Evolutionary conservation across 2,329 filamentous ascomycete genomes (phyloP), one percentile per base, ranked within the genome.

Genomic region (Colletotrichum tropicale): DNA sequence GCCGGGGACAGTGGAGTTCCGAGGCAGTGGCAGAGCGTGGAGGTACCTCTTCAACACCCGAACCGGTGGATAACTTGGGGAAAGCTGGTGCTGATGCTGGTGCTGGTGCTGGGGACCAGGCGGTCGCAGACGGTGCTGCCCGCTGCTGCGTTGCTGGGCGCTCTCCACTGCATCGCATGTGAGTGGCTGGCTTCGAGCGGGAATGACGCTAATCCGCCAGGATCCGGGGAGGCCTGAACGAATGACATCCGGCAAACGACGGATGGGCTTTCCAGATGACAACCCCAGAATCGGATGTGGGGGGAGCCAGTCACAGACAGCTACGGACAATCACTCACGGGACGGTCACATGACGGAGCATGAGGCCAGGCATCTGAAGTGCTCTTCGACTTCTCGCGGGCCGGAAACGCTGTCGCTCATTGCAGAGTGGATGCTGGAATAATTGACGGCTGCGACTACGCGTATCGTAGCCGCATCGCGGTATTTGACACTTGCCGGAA

Each of bases 31-130:
- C 62, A 74, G 43, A 52, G 43, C 43, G 43, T 52, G 43, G 43
- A 52, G 43, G 56, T 62, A 34, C 24, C 58, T 48, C 38, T 64
- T 48, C 43, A 69, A 61, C 70, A 76, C 74, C 74, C 74, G 74
- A 76, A 73, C 64, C 64, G 74, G 74, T 76, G 70, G 74, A 69
- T 73, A 76, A 60, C 64, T 76, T 76, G 74, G 74, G 74, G 74
- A 73, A 76, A 72, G 65, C 65, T 73, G 56, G 52, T 56, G 43
- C 43, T 52, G 43, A 16, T n/a, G 38, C 26, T 56, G 52, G 52
- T 21, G 65, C 65, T 73, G 56, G 34, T 56, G 43, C 43, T 48
- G 43, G 43, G 43, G 43, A 21, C 43, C n/a, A 52, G 43, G 43
- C 43, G 43, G 43, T 52, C 43, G 43, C 43, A 52, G 43, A 24